These are phyloP conservation scores for Colletotrichum agaves DNA, from an alignment of 2,329 filamentous ascomycete genomes.

Conservation along the genomic window DNA sequence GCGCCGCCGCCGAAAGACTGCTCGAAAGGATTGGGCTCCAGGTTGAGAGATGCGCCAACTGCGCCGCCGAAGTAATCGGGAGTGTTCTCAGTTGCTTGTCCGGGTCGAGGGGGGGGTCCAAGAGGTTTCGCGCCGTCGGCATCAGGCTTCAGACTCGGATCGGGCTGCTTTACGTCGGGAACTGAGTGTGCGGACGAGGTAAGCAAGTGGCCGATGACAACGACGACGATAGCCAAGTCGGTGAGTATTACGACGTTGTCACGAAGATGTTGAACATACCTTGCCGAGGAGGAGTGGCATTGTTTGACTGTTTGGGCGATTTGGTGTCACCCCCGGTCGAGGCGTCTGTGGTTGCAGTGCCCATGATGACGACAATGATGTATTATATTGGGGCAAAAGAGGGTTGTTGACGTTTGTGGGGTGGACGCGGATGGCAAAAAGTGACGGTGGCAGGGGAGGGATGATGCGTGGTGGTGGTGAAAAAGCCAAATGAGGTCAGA, in stretches of 20 bases:
- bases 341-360: slow-evolving; percentile 54
- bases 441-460: slow-evolving; percentile 38
- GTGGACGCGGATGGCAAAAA: slow-evolving; percentile 41
- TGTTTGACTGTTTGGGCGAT: slow-evolving; percentile 59
- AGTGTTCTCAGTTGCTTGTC: slow-evolving; percentile 63
- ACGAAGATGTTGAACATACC: slow-evolving; percentile 49
- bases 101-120: slow-evolving; percentile 76
- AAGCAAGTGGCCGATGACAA: slow-evolving; percentile 38
- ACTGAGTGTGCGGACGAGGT: slow-evolving; percentile 50
- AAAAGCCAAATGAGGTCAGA: slow-evolving; percentile 55
- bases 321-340: slow-evolving; percentile 56
- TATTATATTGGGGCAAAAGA: slow-evolving; percentile 51
- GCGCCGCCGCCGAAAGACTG: slow-evolving; percentile 82
- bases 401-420: slow-evolving; percentile 44
- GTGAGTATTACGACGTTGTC: slow-evolving; percentile 26
- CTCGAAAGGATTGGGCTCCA: slow-evolving; percentile 97
- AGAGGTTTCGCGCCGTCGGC: slow-evolving; percentile 72
- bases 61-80: slow-evolving; percentile 77
- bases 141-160: slow-evolving; percentile 64
- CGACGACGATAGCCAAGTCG: slow-evolving; percentile 36
- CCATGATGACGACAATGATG: slow-evolving; percentile 62
- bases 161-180: slow-evolving; percentile 59
- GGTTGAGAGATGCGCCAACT: slow-evolving; percentile 67
- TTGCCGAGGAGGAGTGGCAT: slow-evolving; percentile 52
- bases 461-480: slow-evolving; percentile 28